Evolutionary conservation across 805 yeast genomes (phyloP).

Genomic region (Ogataea salicorniae): DNA sequence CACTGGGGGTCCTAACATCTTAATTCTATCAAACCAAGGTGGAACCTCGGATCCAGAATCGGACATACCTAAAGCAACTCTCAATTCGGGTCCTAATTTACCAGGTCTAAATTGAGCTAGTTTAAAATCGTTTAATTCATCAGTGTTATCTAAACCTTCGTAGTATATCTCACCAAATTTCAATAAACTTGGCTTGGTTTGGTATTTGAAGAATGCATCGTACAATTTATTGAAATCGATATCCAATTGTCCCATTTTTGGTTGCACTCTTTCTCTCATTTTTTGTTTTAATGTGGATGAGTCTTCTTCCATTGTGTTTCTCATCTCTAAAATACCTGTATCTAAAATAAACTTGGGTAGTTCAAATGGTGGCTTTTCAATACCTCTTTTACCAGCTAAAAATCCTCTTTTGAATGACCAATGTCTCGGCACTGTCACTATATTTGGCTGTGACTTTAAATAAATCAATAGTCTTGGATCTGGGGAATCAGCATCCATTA

Average conservation of each 20-base stretch:
- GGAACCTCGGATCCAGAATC: constrained; percentile 42
- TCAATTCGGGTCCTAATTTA: constrained; percentile 50
- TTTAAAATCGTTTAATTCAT: constrained; percentile 33
- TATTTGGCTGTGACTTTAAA: constrained; percentile 60
- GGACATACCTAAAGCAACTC: constrained; percentile 64
- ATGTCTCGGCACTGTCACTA: constrained; percentile 73
- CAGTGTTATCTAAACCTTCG: constrained; percentile 53
- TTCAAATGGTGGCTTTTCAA: constrained; percentile 66
- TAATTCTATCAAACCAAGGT: constrained; percentile 78
- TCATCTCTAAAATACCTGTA: constrained; percentile 86
- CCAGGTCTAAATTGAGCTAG: constrained; percentile 52
- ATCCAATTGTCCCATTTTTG: constrained; percentile 80
- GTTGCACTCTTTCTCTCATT: constrained; percentile 81
- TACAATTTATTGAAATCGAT: constrained; percentile 77
- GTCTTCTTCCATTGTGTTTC: constrained; percentile 52
- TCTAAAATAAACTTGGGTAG: constrained; percentile 73
- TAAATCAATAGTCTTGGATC: constrained; percentile 66
- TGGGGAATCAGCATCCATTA: constrained; percentile 81
- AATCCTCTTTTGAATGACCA: constrained; percentile 82
- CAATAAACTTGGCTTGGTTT: constrained; percentile 64
- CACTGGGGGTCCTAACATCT: constrained; percentile 75
- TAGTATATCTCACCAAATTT: constrained; percentile 72
- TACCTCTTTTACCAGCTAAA: constrained; percentile 57
- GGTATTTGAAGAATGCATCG: constrained; percentile 82
- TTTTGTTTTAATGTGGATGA: constrained; percentile 61